These are phyloP conservation scores for Phragmites australis DNA, from an alignment of 176 grass and related monocot genomes.

Conservation along the genomic window DNA sequence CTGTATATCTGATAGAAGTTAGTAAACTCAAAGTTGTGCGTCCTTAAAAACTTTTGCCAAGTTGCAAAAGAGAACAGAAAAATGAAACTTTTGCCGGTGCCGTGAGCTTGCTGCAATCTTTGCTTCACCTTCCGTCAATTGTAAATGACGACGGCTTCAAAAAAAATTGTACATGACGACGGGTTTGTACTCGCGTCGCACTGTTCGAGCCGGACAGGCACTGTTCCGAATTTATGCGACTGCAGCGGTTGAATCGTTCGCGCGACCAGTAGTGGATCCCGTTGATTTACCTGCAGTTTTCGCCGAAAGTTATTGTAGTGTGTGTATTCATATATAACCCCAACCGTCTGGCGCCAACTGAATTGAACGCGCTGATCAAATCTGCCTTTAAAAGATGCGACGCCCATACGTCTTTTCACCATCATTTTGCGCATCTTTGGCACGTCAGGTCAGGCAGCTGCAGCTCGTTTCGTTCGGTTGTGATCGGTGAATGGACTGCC, in stretches of 20 bases:
- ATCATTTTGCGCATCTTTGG: not conserved
- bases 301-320: not conserved
- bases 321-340: not conserved
- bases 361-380: not conserved
- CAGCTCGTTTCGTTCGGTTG: not conserved
- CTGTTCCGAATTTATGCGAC: conserved; percentile 8
- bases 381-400: not conserved
- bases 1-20: no score
- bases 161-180: no score
- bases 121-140: no score
- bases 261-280: not conserved
- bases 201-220: not conserved
- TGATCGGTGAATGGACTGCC: not conserved
- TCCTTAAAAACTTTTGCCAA: no score
- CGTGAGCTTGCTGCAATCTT: no score
- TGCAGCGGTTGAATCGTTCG: not conserved
- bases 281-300: not conserved
- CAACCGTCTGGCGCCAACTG: not conserved
- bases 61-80: no score
- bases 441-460: not conserved
- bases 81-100: no score
- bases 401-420: conserved; percentile 19
- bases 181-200: not conserved
- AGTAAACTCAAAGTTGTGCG: no score
- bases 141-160: no score